Conservation (phyloP, 805 yeast species). For the Metschnikowia reukaufii region DNA sequence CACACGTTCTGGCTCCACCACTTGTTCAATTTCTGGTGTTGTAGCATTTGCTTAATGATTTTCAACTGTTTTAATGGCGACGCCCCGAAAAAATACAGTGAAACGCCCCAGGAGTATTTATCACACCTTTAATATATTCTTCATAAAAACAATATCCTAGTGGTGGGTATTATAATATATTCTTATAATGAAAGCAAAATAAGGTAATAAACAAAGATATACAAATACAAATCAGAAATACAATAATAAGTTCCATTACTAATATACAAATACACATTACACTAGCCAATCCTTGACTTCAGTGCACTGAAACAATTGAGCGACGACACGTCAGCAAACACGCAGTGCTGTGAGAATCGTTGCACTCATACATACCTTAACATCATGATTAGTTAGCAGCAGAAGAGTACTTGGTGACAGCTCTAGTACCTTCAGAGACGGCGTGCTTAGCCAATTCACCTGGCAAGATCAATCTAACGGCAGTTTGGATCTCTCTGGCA, state of each 20-base stretch:
- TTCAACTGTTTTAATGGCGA: neutral
- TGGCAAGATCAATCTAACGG: conserved; percentile 41
- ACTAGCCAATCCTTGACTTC: conserved; percentile 20
- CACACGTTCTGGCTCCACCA: conserved; percentile 86
- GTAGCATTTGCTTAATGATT: conserved; percentile 42
- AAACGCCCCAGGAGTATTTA: too few species aligned
- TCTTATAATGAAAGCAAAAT: neutral
- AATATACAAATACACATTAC: conserved; percentile 26
- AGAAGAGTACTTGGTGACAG: conserved; percentile 41
- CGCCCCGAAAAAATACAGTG: conserved; percentile 6
- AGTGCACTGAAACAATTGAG: conserved; percentile 20
- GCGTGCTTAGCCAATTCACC: conserved; percentile 44
- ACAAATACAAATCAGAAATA: conserved; percentile 1
- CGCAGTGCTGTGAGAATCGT: conserved; percentile 16
- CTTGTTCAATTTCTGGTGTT: conserved; percentile 62
- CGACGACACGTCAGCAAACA: conserved; percentile 14
- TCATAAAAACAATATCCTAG: too few species aligned
- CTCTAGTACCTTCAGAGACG: conserved; percentile 41
- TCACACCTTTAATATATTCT: too few species aligned
- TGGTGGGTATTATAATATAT: too few species aligned
- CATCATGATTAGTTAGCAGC: conserved; percentile 32
- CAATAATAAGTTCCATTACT: conserved; percentile 25
- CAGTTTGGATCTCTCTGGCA: conserved; percentile 40
- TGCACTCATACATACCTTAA: conserved; percentile 17
- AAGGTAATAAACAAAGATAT: neutral